Base-by-base conservation (phyloP, 441 rosid genomes). In the Flueggea neowawraea region DNA sequence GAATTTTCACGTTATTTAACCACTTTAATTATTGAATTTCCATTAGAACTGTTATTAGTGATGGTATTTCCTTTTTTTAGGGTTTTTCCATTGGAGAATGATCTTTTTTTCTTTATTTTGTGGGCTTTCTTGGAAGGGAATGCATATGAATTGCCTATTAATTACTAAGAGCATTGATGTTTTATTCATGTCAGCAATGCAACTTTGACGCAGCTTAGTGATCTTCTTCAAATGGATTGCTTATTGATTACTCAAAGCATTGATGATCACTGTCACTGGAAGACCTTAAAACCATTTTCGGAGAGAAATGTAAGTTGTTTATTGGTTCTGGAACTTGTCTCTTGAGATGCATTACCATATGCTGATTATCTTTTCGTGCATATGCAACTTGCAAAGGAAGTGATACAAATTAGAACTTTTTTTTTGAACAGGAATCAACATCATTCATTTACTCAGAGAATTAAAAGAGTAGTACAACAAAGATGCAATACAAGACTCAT, bases 241-340 rank as follows among this genome's bases (percentile, higher is more conserved):
- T 64, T 93, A 15, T 78, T 90, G 75, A 90, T 93, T 36, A 88
- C 96, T 16, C 96, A 93, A 84, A 90, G 96, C 80, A 95, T 88
- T 52, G 97, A 88, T 71, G 96, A 93, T 68, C 97, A 93, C 69
- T 93, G 97, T 75, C 97, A 90, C 73, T 72, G 90, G 70, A 93
- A 83, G 76, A 90, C 97, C 54, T 74, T 90, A 41, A 82, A 72
- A 67, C 96, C 90, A 22, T 81, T 88, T 45, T 88, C 98, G 6
- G 55, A 82, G 67, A 81, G 65, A 78, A 76, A 87, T 69, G 96
- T 87, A 76, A 73, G 97, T 69, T 47, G 28, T 22, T 2, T 49
- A 54, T 0, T 36, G 9, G 9, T 36, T 36, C 41, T 36, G 41
- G 41, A 5, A 36, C 9, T 36, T 36, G 41, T 5, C 9, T 36